Conservation (phyloP, 106 monocot species). For the Dendrobium nobile region DNA sequence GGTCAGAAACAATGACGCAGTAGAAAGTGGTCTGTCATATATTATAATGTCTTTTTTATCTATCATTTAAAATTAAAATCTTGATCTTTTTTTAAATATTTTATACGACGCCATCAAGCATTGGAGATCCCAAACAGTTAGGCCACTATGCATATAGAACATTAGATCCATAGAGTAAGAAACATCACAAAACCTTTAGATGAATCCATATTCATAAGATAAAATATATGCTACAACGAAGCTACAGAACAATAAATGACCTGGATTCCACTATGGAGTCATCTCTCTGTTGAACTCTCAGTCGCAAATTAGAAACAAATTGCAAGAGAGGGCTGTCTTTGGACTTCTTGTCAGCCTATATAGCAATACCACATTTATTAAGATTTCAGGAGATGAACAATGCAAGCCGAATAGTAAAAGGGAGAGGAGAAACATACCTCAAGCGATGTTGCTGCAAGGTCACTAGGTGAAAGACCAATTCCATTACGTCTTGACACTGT, state of each 20-base stretch:
- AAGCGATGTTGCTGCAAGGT: constrained; percentile 38
- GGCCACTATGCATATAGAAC: no score
- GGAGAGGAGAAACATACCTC: constrained; percentile 26
- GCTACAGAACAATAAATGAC: constrained; percentile 19
- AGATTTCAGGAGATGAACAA: not conserved
- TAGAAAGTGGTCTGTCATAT: no score
- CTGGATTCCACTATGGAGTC: constrained; percentile 72
- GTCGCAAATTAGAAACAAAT: constrained; percentile 45
- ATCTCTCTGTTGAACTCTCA: constrained; percentile 56
- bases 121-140: no score
- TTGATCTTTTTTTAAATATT: no score
- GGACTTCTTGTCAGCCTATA: constrained; percentile 74
- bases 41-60: no score
- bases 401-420: not conserved
- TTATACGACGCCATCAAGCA: no score
- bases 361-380: constrained; percentile 14
- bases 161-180: no score
- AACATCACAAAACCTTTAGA: not conserved
- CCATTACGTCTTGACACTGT: constrained; percentile 44
- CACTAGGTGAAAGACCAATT: constrained; percentile 59
- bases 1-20: no score
- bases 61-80: no score
- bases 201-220: not conserved
- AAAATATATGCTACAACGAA: not conserved
- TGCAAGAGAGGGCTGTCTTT: constrained; percentile 60